A percentile compares a stretch with the other conserved stretches of the same genome.
Evolutionary conservation across 2,329 filamentous ascomycete species (phyloP).

Genomic region (Hypoxylon sp.): DNA sequence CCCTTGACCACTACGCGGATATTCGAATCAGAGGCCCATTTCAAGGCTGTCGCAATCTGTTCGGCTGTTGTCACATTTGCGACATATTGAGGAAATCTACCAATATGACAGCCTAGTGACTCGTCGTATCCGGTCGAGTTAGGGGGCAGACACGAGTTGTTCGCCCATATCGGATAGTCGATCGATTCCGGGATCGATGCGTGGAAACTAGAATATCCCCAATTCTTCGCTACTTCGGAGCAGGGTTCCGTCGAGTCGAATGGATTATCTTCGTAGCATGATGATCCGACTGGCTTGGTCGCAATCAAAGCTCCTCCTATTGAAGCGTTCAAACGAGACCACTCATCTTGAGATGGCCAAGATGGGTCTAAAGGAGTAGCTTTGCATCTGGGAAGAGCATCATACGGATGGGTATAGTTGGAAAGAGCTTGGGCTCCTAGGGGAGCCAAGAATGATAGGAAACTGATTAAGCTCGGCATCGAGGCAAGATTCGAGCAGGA

Average conservation of each 20-base stretch:
- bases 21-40: not conserved
- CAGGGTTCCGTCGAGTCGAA: constrained; percentile 7
- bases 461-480: too few species aligned
- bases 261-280: constrained; percentile 4
- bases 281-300: not conserved
- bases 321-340: not conserved
- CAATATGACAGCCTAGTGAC: not conserved
- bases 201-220: constrained; percentile 1
- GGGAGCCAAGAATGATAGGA: too few species aligned
- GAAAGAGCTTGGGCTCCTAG: not conserved
- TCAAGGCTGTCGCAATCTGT: not conserved
- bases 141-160: constrained; percentile 13
- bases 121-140: not conserved
- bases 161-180: not conserved
- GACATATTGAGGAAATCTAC: not conserved
- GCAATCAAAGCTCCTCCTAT: not conserved
- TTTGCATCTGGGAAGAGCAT: not conserved
- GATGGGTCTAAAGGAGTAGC: not conserved
- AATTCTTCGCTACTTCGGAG: not conserved
- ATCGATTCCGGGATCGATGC: not conserved
- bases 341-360: not conserved
- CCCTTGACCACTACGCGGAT: constrained; percentile 2
- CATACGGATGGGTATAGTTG: not conserved
- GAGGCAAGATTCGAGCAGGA: too few species aligned
- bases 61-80: not conserved